Conservation (phyloP, 768 basidiomycete genomes). For the Hirschioporus abietinus region DNA sequence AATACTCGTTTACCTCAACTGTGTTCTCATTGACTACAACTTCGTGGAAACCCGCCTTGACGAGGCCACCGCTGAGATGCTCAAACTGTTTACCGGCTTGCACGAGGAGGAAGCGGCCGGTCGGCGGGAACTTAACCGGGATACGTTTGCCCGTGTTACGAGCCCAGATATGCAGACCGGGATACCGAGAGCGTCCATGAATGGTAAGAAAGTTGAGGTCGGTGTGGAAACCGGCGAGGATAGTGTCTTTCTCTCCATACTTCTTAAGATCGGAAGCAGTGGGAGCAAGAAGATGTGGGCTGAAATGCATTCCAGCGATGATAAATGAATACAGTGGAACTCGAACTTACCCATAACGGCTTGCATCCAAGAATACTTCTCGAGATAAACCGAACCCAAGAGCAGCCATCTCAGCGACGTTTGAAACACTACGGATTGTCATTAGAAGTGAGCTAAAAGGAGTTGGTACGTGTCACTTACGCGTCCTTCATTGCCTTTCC, state of each 20-base stretch:
- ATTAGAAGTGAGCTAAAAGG: background rate
- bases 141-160: slow-evolving; percentile 90
- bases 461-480: slow-evolving; percentile 40
- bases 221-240: slow-evolving; percentile 91
- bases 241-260: slow-evolving; percentile 74
- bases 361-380: slow-evolving; percentile 71
- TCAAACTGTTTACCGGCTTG: slow-evolving; percentile 97
- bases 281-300: slow-evolving; percentile 86
- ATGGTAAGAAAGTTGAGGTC: slow-evolving; percentile 95
- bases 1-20: slow-evolving; percentile 43
- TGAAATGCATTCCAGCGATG: slow-evolving; percentile 18
- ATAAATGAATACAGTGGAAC: slow-evolving; percentile 6
- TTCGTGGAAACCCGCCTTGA: slow-evolving; percentile 93
- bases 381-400: slow-evolving; percentile 72
- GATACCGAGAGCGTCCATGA: slow-evolving; percentile 80
- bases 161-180: slow-evolving; percentile 92
- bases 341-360: slow-evolving; percentile 68
- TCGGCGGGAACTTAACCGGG: slow-evolving; percentile 77
- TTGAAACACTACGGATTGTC: slow-evolving; percentile 56
- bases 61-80: slow-evolving; percentile 74
- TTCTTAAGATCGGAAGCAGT: slow-evolving; percentile 87
- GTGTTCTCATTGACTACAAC: slow-evolving; percentile 87
- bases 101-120: slow-evolving; percentile 77
- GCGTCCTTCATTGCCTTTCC: slow-evolving; percentile 83
- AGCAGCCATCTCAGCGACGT: slow-evolving; percentile 84